Percentiles rank a stretch among this genome's conserved stretches.
Conservation (phyloP, 257 asterid genomes). For the Solanum tarijense region DNA sequence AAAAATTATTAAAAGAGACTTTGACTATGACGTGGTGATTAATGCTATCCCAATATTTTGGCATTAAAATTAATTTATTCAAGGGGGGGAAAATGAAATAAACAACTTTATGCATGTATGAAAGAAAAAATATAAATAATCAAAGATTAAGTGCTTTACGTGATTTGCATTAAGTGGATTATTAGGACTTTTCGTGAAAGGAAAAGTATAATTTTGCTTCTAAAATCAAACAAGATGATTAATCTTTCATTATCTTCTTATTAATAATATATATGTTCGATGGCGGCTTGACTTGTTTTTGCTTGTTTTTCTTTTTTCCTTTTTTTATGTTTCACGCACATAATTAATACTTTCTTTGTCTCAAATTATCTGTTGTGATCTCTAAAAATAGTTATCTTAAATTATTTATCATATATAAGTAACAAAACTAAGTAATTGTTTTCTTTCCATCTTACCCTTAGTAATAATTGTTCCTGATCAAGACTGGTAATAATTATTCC, state of each 20-base stretch:
- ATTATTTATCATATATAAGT: too few species aligned
- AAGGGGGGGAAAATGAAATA: neutral
- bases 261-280: neutral
- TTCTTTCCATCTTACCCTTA: neutral
- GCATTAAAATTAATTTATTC: neutral
- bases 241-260: neutral
- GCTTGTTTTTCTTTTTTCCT: neutral
- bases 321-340: neutral
- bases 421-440: too few species aligned
- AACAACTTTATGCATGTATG: neutral
- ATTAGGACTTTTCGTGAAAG: neutral
- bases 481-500: too few species aligned
- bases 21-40: neutral
- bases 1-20: neutral
- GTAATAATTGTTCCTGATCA: too few species aligned
- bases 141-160: neutral
- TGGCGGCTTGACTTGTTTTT: neutral
- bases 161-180: neutral
- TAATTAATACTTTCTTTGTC: neutral
- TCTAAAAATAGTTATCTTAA: too few species aligned
- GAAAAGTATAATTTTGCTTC: neutral
- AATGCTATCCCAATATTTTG: neutral
- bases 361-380: too few species aligned
- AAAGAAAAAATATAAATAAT: neutral
- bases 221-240: neutral